These are phyloP conservation scores for Leucaena leucocephala DNA, from an alignment of 306 rosid genomes.

Conservation along the genomic window DNA sequence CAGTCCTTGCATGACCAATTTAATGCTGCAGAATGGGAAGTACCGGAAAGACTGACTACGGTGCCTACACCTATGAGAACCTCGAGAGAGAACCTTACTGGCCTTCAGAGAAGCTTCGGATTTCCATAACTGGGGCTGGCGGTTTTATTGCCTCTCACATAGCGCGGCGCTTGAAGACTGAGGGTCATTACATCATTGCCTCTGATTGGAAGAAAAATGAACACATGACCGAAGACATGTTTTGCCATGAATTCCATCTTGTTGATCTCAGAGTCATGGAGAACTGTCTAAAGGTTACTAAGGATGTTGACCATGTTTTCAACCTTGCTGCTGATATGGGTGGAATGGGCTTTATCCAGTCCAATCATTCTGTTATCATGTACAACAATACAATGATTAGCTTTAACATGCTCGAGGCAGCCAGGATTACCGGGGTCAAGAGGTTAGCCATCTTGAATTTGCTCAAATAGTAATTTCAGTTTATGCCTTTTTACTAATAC, in stretches of 20 bases:
- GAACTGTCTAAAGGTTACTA: slow-evolving; percentile 84
- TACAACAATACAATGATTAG: slow-evolving; percentile 98
- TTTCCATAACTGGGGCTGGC: slow-evolving; percentile 97
- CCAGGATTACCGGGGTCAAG: slow-evolving; percentile 84
- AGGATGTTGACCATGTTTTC: slow-evolving; percentile 89
- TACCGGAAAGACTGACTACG: slow-evolving; percentile 61
- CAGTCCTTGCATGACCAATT: slow-evolving; percentile 14
- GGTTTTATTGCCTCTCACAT: slow-evolving; percentile 97
- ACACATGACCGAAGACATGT: slow-evolving; percentile 98
- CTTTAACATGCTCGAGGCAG: slow-evolving; percentile 95
- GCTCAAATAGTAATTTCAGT: neutral
- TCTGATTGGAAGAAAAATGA: slow-evolving; percentile 99
- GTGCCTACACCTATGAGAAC: slow-evolving; percentile 80
- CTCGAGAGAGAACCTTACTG: slow-evolving; percentile 96
- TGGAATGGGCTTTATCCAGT: slow-evolving; percentile 98
- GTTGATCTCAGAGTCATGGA: slow-evolving; percentile 98
- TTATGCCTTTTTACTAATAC: slow-evolving; percentile 18
- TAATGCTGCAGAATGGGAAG: slow-evolving; percentile 83
- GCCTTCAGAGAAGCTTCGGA: slow-evolving; percentile 86
- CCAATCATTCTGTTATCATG: slow-evolving; percentile 94
- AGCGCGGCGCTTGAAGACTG: slow-evolving; percentile 88
- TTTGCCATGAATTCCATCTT: slow-evolving; percentile 96
- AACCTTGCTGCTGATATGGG: slow-evolving; percentile 99
- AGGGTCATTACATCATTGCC: slow-evolving; percentile 95
- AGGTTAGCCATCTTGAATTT: slow-evolving; percentile 57